phyloP scores from a whole-genome alignment of 1,284 basidiomycete genomes.

The Pyrrhoderma noxium region DNA sequence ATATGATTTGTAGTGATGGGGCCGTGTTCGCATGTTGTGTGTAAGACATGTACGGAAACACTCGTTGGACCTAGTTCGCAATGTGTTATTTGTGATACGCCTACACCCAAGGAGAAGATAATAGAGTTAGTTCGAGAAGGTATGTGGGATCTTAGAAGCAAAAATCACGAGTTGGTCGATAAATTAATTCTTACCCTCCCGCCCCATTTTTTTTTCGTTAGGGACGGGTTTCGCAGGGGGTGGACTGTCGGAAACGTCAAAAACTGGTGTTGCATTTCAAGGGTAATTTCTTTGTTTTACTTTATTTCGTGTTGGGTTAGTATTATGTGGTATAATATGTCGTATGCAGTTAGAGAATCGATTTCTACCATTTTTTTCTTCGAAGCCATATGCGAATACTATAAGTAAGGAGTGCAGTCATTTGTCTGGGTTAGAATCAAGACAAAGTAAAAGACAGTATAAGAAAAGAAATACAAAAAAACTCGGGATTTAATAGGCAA shows the following conservation, averaged over 20 bases:
- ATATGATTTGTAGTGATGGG: slow-evolving; percentile 48
- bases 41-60: slow-evolving; percentile 80
- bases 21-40: slow-evolving; percentile 79
- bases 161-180: no score
- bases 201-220: slow-evolving; percentile 27
- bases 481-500: not conserved
- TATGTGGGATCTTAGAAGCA: no score
- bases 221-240: slow-evolving; percentile 88
- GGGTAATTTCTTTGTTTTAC: no score
- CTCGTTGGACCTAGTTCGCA: slow-evolving; percentile 68
- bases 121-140: slow-evolving; percentile 78
- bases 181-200: slow-evolving; percentile 5
- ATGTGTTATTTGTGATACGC: slow-evolving; percentile 76
- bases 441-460: not conserved
- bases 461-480: not conserved
- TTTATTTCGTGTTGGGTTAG: no score
- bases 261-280: slow-evolving; percentile 69
- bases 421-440: no score
- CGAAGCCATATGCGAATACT: no score
- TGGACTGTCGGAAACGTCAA: slow-evolving; percentile 80
- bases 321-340: no score
- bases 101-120: slow-evolving; percentile 58
- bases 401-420: no score
- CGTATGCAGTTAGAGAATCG: not conserved
- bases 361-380: not conserved